Evolutionary conservation across 164 flowering plant species (phyloP).

Genomic region (Aristolochia fimbriata): DNA sequence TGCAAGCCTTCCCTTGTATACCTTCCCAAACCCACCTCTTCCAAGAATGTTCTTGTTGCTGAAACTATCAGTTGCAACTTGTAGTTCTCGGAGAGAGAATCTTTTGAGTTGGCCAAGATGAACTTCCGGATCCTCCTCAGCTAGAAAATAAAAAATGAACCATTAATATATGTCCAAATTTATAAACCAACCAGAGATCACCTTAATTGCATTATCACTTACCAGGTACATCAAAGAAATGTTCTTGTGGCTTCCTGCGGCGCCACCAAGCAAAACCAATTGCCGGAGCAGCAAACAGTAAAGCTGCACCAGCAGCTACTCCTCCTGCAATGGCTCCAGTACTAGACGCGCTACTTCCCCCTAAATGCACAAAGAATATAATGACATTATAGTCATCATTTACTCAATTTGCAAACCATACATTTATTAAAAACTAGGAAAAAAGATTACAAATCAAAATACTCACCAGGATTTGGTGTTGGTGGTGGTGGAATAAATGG

Average conservation of each 20-base stretch:
- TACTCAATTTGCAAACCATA: neutral
- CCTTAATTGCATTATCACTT: slow-evolving; percentile 7
- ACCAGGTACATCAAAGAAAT: slow-evolving; percentile 43
- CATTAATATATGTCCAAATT: neutral
- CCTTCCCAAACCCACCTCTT: slow-evolving; percentile 44
- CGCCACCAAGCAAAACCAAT: slow-evolving; percentile 42
- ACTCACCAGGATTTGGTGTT: slow-evolving; percentile 46
- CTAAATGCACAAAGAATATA: slow-evolving; percentile 5
- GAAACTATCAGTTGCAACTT: slow-evolving; percentile 38
- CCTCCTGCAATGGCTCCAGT: slow-evolving; percentile 45
- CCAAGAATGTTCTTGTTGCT: slow-evolving; percentile 37
- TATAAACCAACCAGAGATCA: neutral
- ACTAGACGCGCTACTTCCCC: slow-evolving; percentile 24
- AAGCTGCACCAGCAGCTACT: slow-evolving; percentile 45
- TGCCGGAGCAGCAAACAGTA: slow-evolving; percentile 40
- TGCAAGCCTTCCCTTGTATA: slow-evolving; percentile 36
- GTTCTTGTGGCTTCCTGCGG: slow-evolving; percentile 31
- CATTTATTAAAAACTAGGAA: neutral
- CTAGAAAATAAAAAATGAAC: slow-evolving; percentile 14
- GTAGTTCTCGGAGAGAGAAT: slow-evolving; percentile 36
- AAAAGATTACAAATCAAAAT: neutral
- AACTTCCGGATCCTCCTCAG: slow-evolving; percentile 48
- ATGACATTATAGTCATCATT: neutral
- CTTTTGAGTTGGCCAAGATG: slow-evolving; percentile 42
- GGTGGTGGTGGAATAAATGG: slow-evolving; percentile 79